Percentiles rank a stretch among this genome's conserved stretches.
phyloP scores from a whole-genome alignment of 768 basidiomycete genomes.

The Chalciporus chontae region DNA sequence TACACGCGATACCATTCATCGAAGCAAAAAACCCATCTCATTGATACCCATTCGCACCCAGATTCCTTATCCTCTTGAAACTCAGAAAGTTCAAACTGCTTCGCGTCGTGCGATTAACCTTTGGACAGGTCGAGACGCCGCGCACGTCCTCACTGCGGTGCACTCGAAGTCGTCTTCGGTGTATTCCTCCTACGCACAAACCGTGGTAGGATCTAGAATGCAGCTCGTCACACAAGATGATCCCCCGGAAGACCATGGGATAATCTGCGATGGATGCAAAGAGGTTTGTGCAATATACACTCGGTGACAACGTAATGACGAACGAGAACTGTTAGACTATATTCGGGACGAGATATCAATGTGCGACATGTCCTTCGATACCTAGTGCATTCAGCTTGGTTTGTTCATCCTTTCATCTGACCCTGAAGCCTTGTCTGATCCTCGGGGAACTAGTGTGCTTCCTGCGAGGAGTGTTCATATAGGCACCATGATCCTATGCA shows the following conservation, averaged over 20 bases:
- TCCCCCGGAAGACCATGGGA: constrained; percentile 48
- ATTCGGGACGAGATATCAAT: constrained; percentile 80
- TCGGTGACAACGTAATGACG: neutral
- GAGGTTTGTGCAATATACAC: constrained; percentile 39
- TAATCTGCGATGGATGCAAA: constrained; percentile 59
- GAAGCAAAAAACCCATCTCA: neutral
- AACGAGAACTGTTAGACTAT: constrained; percentile 49
- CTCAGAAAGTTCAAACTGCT: constrained; percentile 68
- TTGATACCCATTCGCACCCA: constrained; percentile 25
- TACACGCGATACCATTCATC: neutral
- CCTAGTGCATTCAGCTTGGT: constrained; percentile 75
- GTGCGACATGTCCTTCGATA: constrained; percentile 81
- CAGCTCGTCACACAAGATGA: constrained; percentile 30
- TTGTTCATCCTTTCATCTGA: constrained; percentile 2
- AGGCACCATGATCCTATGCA: constrained; percentile 80
- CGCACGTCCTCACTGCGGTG: constrained; percentile 47
- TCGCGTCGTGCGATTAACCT: constrained; percentile 70
- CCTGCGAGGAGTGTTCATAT: constrained; percentile 78
- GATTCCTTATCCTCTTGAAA: constrained; percentile 85
- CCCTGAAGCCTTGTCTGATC: neutral
- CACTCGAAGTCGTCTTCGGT: constrained; percentile 56
- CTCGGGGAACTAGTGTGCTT: constrained; percentile 56
- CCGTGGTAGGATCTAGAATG: constrained; percentile 55
- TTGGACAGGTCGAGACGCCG: constrained; percentile 76
- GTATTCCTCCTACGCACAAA: constrained; percentile 61